These are phyloP conservation scores for Wickerhamiella lipophila DNA, from an alignment of 805 yeast species.

Conservation along the genomic window DNA sequence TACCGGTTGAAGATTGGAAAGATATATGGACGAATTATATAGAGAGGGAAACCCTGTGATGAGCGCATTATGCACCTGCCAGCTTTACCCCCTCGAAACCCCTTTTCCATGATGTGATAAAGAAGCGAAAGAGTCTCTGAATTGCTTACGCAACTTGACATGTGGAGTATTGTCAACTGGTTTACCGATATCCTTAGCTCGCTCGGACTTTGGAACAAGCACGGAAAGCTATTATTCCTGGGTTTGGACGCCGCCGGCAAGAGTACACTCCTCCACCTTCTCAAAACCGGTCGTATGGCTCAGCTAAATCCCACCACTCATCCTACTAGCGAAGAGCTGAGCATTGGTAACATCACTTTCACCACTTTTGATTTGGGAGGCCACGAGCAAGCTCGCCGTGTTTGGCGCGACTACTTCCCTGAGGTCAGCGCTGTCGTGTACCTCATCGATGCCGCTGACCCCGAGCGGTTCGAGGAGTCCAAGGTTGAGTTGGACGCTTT, in stretches of 20 bases:
- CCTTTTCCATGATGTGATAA: background rate
- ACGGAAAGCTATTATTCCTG: constrained; percentile 86
- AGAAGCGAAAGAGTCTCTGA: background rate
- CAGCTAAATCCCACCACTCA: constrained; percentile 96
- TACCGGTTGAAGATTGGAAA: background rate
- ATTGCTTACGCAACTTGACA: background rate
- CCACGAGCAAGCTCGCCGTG: constrained; percentile 95
- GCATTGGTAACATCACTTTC: constrained; percentile 91
- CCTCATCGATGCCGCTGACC: constrained; percentile 93
- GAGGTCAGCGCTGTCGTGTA: constrained; percentile 97
- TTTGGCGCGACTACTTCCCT: constrained; percentile 99
- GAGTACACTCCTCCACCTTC: constrained; percentile 76
- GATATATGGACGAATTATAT: background rate
- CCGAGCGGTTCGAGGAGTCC: constrained; percentile 88
- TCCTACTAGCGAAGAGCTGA: constrained; percentile 93
- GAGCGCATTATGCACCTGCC: too few relatives aligned
- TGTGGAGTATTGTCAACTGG: constrained; percentile 21
- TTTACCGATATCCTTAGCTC: constrained; percentile 69
- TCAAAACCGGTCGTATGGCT: constrained; percentile 91
- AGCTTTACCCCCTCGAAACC: background rate
- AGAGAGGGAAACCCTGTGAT: background rate
- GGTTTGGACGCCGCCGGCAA: constrained; percentile 98
- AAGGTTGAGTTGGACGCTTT: constrained; percentile 89
- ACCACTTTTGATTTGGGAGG: constrained; percentile 99
- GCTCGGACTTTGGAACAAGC: constrained; percentile 80